Base-by-base conservation (phyloP, 2,329 filamentous ascomycete genomes). In the Parascedosporium putredinis region DNA sequence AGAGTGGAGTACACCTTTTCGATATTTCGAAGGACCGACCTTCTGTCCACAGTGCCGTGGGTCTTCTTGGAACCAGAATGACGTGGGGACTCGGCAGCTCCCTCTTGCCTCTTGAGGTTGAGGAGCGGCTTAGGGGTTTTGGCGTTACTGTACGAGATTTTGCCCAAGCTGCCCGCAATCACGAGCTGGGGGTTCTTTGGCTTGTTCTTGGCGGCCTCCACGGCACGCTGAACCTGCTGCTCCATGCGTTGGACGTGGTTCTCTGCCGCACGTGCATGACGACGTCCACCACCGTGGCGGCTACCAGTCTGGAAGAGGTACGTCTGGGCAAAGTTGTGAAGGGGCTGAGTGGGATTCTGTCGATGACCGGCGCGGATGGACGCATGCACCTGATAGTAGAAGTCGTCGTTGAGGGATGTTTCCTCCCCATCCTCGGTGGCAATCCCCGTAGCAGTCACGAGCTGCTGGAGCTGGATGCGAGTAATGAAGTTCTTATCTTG, bases 401-500 rank as follows among this genome's bases (percentile, higher is more conserved):
- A 98, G 64, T 98, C 93, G 59, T 98, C 93, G 1, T 83, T 78
- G 33, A 97, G 75, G 5, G 86, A 82, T 31, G 88, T 81, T 61
- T 97, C 90, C 0, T 82, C 80, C 43, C 84, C 85, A 43, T 83
- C 78, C 54, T 95, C 89, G 49, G 84, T 84, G 3, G 89, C 78
- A 59, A 89, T 93, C 8, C 91, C 91, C 22, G 89, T 95, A 7
- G 93, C 90, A 9, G 91, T 83, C 49, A 98, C 88, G 31, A 98
- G 78, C 64, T 98, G 93, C 68, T 98, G 93, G 48, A 98, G 76
- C 64, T 98, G 93, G 56, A 98, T 98, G 16, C 93, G 83, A 4
- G 93, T 97, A 57, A 98, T 95, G 67, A 97, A 98, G 64, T 96
- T 98, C 75, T 98, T 98, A 68, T 98, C 93, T 62, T 97, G 91